phyloP scores from a whole-genome alignment of 2,329 filamentous ascomycete genomes.

The Acrocalymma vagum region DNA sequence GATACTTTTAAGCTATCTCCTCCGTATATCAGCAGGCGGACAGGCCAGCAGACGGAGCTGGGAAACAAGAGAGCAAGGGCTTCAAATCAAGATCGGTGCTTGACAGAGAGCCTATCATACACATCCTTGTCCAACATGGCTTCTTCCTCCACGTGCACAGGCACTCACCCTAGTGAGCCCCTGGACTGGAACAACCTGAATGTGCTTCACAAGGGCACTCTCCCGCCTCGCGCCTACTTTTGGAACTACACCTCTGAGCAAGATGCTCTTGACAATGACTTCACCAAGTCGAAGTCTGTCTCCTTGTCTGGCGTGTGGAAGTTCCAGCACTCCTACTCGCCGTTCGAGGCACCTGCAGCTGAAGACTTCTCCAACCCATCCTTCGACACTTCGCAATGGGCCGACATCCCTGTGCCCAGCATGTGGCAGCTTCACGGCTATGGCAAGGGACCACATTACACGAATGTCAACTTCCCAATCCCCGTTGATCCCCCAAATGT shows the following conservation, averaged over 20 bases:
- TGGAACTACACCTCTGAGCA: slow-evolving; percentile 60
- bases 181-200: slow-evolving; percentile 71
- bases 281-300: slow-evolving; percentile 40
- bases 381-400: slow-evolving; percentile 55
- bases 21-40: no score
- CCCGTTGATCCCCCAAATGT: slow-evolving; percentile 71
- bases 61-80: no score
- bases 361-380: slow-evolving; percentile 39
- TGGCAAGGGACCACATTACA: slow-evolving; percentile 71
- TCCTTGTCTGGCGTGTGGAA: slow-evolving; percentile 49
- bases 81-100: no score
- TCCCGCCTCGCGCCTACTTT: slow-evolving; percentile 66
- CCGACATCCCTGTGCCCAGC: slow-evolving; percentile 68
- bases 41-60: no score
- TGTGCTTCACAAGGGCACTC: slow-evolving; percentile 67
- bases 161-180: slow-evolving; percentile 24
- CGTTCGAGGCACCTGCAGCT: slow-evolving; percentile 46
- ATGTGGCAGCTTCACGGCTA: slow-evolving; percentile 77
- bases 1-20: no score
- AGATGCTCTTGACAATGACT: slow-evolving; percentile 57
- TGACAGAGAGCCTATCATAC: no score
- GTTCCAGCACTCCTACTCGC: slow-evolving; percentile 48
- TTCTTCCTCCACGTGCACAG: no score
- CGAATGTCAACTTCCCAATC: slow-evolving; percentile 72
- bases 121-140: slow-evolving; percentile 27